Conservation (phyloP, 495 filamentous ascomycete genomes). For the Trichocladium uniseriatum region DNA sequence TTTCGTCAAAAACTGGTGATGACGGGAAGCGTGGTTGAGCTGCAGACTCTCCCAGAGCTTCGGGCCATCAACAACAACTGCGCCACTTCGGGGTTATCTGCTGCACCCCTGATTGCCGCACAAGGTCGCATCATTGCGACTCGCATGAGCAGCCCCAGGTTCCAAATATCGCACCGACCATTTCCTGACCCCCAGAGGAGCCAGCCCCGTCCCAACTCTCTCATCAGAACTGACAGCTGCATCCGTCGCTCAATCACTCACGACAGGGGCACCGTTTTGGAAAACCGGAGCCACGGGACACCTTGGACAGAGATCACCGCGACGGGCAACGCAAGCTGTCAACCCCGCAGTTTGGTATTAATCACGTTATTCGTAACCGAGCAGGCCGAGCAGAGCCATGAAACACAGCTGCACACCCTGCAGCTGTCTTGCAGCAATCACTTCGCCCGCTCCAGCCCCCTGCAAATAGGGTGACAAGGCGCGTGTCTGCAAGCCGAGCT, state of each 20-base stretch:
- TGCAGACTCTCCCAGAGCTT: not conserved
- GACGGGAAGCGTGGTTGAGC: not conserved
- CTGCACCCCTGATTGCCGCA: constrained; percentile 7
- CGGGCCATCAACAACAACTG: not conserved
- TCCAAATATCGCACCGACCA: too few relatives aligned
- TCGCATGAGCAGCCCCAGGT: too few relatives aligned
- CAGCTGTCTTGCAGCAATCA: constrained; percentile 7
- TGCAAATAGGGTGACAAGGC: not conserved
- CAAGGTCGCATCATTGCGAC: not conserved
- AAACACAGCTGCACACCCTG: constrained; percentile 10
- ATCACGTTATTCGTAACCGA: too few relatives aligned
- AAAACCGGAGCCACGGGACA: too few relatives aligned
- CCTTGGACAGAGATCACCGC: too few relatives aligned
- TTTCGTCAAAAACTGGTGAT: not conserved
- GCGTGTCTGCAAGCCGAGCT: constrained; percentile 8
- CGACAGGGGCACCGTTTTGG: too few relatives aligned
- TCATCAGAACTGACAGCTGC: too few relatives aligned
- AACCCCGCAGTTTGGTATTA: not conserved
- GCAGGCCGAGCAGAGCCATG: not conserved
- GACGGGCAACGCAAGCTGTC: too few relatives aligned
- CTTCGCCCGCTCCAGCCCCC: constrained; percentile 4
- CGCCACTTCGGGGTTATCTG: not conserved
- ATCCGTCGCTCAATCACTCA: too few relatives aligned
- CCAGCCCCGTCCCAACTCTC: too few relatives aligned
- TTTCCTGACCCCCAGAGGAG: too few relatives aligned